These are phyloP conservation scores for Podospora anserina DNA, from an alignment of 495 filamentous ascomycete genomes.

Conservation along the genomic window DNA sequence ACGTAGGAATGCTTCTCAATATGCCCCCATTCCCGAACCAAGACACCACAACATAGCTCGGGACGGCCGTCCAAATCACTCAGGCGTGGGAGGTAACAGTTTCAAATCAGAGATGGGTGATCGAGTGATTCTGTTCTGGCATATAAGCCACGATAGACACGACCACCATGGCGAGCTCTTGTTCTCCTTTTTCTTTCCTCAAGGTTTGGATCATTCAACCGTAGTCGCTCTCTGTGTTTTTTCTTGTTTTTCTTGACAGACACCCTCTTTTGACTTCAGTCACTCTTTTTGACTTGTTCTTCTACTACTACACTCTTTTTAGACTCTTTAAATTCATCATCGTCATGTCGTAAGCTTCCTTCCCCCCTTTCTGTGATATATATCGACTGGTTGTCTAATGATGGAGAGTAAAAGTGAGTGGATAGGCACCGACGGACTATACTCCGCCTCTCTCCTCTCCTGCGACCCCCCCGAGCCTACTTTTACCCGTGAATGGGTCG, in stretches of 20 bases:
- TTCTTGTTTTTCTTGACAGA: too few relatives aligned
- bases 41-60: not conserved
- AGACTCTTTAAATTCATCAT: not conserved
- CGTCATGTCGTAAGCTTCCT: not conserved
- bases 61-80: not conserved
- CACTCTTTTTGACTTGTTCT: not conserved
- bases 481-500: conserved; percentile 11
- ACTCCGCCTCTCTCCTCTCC: not conserved
- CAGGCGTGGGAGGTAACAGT: not conserved
- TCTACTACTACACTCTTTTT: not conserved
- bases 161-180: not conserved
- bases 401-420: not conserved
- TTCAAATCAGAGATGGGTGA: not conserved
- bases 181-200: conserved; percentile 1
- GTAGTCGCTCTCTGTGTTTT: not conserved
- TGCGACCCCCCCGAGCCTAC: not conserved
- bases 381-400: not conserved
- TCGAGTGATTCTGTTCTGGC: conserved; percentile 3
- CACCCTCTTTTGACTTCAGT: not conserved
- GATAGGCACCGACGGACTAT: conserved; percentile 1
- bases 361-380: not conserved
- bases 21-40: conserved; percentile 15
- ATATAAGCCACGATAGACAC: conserved; percentile 1
- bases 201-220: conserved; percentile 7
- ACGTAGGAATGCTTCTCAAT: conserved; percentile 15